Evolutionary conservation across 768 basidiomycete species (phyloP).

Genomic region (Xerocomellus chrysenteron): DNA sequence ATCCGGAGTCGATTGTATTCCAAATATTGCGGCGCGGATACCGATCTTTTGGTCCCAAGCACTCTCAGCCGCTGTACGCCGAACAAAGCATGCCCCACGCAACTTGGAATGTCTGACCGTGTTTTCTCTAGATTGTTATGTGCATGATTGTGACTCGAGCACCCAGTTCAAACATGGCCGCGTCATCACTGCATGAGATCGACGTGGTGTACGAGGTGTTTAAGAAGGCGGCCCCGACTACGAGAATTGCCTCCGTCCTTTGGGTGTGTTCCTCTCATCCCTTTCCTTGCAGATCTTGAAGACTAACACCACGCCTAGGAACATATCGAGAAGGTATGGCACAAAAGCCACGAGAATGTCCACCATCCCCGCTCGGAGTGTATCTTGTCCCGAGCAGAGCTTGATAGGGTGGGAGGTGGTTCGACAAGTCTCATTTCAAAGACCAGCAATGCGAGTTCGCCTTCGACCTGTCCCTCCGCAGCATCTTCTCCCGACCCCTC

Average conservation of each 20-base stretch:
- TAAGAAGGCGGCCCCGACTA: constrained; percentile 44
- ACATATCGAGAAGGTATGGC: constrained; percentile 40
- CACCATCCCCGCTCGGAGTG: constrained; percentile 28
- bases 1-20: constrained; percentile 40
- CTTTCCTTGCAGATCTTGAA: not conserved
- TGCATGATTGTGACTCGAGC: constrained; percentile 53
- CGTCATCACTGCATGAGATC: constrained; percentile 48
- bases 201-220: constrained; percentile 45
- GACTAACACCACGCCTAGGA: constrained; percentile 29
- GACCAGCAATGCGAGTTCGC: not conserved
- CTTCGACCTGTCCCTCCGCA: constrained; percentile 5
- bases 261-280: constrained; percentile 34
- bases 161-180: constrained; percentile 47
- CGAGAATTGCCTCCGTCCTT: constrained; percentile 45
- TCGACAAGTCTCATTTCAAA: constrained; percentile 46
- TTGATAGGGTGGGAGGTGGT: constrained; percentile 53
- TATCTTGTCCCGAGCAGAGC: constrained; percentile 43
- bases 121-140: constrained; percentile 50
- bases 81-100: not conserved
- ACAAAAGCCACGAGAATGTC: constrained; percentile 44
- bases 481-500: constrained; percentile 12
- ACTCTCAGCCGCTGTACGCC: constrained; percentile 61
- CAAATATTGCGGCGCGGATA: constrained; percentile 45
- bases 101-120: not conserved
- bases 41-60: constrained; percentile 64